Conservation (phyloP, 2,329 filamentous ascomycete genomes). For the Cladophialophora psammophila region DNA sequence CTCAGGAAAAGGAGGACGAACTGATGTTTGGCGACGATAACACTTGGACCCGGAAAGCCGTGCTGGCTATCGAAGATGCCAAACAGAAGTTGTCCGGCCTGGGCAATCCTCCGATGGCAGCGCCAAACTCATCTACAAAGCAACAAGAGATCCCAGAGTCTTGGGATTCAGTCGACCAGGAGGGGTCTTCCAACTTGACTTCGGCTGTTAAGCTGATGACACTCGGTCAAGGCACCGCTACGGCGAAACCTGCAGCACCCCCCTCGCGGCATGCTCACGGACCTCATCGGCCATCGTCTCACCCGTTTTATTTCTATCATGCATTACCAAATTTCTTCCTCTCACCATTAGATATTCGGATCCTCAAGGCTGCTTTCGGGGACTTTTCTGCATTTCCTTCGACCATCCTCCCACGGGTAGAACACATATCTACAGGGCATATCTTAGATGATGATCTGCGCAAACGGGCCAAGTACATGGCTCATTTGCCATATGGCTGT, state of each 20-base stretch:
- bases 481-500: conserved; percentile 87
- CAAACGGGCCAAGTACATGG: conserved; percentile 84
- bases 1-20: conserved; percentile 87
- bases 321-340: conserved; percentile 87
- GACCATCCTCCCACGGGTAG: conserved; percentile 83
- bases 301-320: conserved; percentile 79
- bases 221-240: conserved; percentile 38
- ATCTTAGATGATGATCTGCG: conserved; percentile 84
- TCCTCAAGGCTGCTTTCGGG: conserved; percentile 87
- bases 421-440: conserved; percentile 87
- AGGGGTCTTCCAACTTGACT: conserved; percentile 36
- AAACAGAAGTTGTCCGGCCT: conserved; percentile 77
- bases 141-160: conserved; percentile 31
- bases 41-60: conserved; percentile 89
- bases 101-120: conserved; percentile 66
- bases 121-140: conserved; percentile 42
- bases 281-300: conserved; percentile 23
- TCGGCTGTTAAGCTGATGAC: conserved; percentile 42
- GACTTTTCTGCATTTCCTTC: conserved; percentile 83
- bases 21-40: conserved; percentile 89
- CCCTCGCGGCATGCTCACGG: conserved; percentile 18
- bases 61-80: conserved; percentile 73
- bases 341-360: conserved; percentile 88
- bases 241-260: conserved; percentile 16
- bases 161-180: conserved; percentile 30